Conservation (phyloP, 2,329 filamentous ascomycete species). For the Nothopassalora personata region DNA sequence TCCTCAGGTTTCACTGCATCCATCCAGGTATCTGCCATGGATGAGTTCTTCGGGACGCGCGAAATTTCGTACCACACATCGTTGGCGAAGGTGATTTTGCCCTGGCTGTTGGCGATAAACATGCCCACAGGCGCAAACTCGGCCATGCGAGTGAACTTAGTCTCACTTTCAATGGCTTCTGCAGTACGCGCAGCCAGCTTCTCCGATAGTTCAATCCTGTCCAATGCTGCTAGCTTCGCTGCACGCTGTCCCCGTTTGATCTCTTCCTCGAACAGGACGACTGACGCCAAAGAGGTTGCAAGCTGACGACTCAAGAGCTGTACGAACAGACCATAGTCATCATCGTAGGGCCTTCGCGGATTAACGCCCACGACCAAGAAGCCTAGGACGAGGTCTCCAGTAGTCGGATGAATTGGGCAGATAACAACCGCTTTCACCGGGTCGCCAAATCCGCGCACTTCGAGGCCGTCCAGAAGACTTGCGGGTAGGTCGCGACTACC, state of each 20-base stretch:
- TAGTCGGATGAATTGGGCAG: constrained; percentile 73
- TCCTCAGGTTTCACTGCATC: constrained; percentile 66
- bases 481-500: constrained; percentile 60
- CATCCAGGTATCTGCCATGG: constrained; percentile 63
- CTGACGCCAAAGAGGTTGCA: constrained; percentile 73
- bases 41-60: constrained; percentile 54
- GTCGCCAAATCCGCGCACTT: constrained; percentile 67
- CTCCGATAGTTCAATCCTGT: constrained; percentile 70
- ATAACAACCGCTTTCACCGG: constrained; percentile 66
- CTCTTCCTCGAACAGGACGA: constrained; percentile 78
- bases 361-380: constrained; percentile 77
- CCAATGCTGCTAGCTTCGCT: constrained; percentile 67
- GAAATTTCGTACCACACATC: constrained; percentile 69
- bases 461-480: constrained; percentile 60
- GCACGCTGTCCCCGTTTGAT: constrained; percentile 69
- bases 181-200: constrained; percentile 61
- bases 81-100: constrained; percentile 73
- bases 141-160: constrained; percentile 76
- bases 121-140: constrained; percentile 79
- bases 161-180: constrained; percentile 59
- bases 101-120: constrained; percentile 70
- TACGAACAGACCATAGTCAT: constrained; percentile 73
- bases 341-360: constrained; percentile 70
- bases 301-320: constrained; percentile 69
- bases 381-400: constrained; percentile 66